Base-by-base conservation (phyloP, 345 rosid genomes). In the Gossypioides kirkii region DNA sequence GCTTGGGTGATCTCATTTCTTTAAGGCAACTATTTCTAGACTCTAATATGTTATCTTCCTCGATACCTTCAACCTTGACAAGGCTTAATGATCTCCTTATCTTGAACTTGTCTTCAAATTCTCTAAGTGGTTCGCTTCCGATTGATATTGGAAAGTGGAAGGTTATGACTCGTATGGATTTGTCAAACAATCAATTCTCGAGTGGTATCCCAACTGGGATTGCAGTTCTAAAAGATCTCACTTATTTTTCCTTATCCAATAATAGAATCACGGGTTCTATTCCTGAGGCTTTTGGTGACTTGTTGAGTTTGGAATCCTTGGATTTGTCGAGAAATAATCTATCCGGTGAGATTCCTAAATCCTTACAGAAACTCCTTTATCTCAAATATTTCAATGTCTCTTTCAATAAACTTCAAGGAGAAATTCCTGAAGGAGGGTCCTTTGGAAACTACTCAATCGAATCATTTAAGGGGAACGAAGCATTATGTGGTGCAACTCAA, bases 261-360 rank as follows among this genome's bases (percentile, higher is more conserved):
- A 82, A 79, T 13, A 17, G 4, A 12, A 22, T 82, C 0, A 38
- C 50, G 36, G 82, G 85, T 0, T 25, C 53, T 2, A 77, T 77
- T 55, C 81, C 84, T 8, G 26, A 36, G 20, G 59, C 18, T 13
- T 50, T 50, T 50, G 20, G 55, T 3, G 20, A 25, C 2, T 3
- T 81, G 46, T 7, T 38, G 45, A 42, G 32, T 49, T 52, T 81
- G 69, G 79, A 72, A 12, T n/a, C 9, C 75, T 69, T 81, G 26
- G 77, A 81, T 64, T 23, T 74, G 20, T 77, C 80, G 0, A 70
- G 20, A 3, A 77, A 77, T 49, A 70, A 49, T 77, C 43, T 80
- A 7, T 76, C 80, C 4, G 76, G 80, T 4, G 12, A 0, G 0
- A 80, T 80, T 65, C 83, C 83, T 16, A 56, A 2, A 1, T 70